Base-by-base conservation (phyloP, 768 basidiomycete genomes). In the Lentinula sp. region DNA sequence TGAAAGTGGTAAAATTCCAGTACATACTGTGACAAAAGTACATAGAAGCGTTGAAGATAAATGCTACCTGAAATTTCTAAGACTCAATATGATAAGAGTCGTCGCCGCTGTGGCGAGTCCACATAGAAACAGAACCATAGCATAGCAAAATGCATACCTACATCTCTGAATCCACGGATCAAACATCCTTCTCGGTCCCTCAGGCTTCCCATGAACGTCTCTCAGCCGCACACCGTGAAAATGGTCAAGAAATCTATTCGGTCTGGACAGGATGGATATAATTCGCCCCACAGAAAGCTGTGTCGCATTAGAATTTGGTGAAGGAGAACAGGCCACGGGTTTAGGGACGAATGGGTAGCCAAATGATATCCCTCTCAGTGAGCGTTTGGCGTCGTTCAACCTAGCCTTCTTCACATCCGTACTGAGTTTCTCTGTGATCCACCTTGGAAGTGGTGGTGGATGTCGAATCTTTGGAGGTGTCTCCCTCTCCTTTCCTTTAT, bases 271-370 rank as follows among this genome's bases (percentile, higher is more conserved):
- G 66, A 82, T 55, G 62, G 70, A 75, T 55, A 63, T 65, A 34
- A 68, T 55, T 39, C 70, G 62, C 57, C 67, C 61, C 46, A 57
- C 61, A 42, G 61, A 45, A 39, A 39, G 37, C 39, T 66, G 43
- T 48, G 64, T 59, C 61, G 60, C 31, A 18, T 18, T 16, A 5
- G 61, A 40, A 49, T 58, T 58, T 70, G 63, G 11, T 68, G 69
- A 11, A 63, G 65, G 67, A 70, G 72, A 63, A 67, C 68, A 70
- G 64, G 66, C 65, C 45, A 72, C 71, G 2, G 83, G 80, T 9
- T 84, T 79, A 2, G 84, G 76, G 40, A 86, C 75, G 63, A 87
- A 85, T 13, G 86, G 86, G 62, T 87, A 84, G 13, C 85, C 81
- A 62, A 79, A 80, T 15, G 76, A 79, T 45, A 80, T 80, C 1